Percentiles rank a stretch among this genome's conserved stretches.
Evolutionary conservation across 2,329 filamentous ascomycete species (phyloP).

Genomic region (Diaporthe helianthi): DNA sequence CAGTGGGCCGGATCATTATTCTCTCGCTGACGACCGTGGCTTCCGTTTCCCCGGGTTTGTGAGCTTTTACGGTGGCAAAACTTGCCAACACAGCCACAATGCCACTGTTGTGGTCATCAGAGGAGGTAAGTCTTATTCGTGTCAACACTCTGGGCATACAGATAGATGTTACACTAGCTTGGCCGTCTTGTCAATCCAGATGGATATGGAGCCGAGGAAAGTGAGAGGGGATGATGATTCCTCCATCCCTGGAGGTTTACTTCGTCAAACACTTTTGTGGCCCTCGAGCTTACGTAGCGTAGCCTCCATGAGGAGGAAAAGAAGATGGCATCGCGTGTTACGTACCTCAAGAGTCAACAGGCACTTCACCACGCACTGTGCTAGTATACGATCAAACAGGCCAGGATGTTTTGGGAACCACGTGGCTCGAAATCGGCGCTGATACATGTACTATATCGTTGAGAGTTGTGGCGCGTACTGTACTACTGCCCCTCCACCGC

Average conservation of each 20-base stretch:
- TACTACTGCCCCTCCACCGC: too few species aligned
- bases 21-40: background rate
- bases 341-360: background rate
- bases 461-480: background rate
- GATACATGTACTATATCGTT: background rate
- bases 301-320: background rate
- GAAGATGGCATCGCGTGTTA: background rate
- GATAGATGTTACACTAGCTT: too few species aligned
- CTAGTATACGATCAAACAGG: background rate
- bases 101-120: background rate
- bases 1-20: background rate
- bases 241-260: background rate
- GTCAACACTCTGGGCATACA: too few species aligned
- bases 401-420: background rate
- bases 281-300: background rate
- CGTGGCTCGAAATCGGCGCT: background rate
- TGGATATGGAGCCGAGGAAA: too few species aligned
- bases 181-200: background rate
- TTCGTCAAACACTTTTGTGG: background rate
- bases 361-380: background rate
- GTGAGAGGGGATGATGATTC: too few species aligned
- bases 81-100: background rate
- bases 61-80: background rate
- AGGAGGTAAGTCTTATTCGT: background rate
- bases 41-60: background rate